Conservation (phyloP, 768 basidiomycete species). For the Serendipita vermifera region DNA sequence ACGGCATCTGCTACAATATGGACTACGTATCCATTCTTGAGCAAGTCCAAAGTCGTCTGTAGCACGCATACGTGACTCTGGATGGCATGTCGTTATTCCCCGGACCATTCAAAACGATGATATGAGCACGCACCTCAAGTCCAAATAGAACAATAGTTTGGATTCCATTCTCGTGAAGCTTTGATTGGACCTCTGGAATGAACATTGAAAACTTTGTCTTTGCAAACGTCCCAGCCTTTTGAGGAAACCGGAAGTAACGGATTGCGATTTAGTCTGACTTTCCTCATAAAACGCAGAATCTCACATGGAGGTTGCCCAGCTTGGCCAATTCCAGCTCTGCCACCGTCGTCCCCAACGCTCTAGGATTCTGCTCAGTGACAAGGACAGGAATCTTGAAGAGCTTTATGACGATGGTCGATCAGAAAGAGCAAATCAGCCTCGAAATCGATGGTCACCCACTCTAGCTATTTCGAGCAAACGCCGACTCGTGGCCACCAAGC, state of each 20-base stretch:
- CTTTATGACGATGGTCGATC: constrained; percentile 22
- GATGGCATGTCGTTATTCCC: background rate
- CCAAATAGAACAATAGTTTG: constrained; percentile 66
- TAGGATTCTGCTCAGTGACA: constrained; percentile 72
- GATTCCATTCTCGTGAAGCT: constrained; percentile 37
- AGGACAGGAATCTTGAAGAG: constrained; percentile 57
- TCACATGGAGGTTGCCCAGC: constrained; percentile 30
- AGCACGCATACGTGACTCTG: constrained; percentile 84
- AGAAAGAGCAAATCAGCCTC: background rate
- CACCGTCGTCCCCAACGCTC: background rate
- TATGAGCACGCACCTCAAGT: constrained; percentile 51
- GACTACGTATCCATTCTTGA: constrained; percentile 36
- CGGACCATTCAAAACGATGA: background rate
- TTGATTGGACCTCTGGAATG: constrained; percentile 45
- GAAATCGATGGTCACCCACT: constrained; percentile 25
- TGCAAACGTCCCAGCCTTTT: constrained; percentile 49
- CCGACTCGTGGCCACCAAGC: constrained; percentile 52
- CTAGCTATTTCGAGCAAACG: constrained; percentile 70
- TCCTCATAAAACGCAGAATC: constrained; percentile 4
- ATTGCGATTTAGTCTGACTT: background rate
- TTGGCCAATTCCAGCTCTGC: constrained; percentile 21
- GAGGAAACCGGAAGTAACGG: constrained; percentile 33
- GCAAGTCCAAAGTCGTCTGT: constrained; percentile 65
- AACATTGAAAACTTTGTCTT: constrained; percentile 85
- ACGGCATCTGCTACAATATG: constrained; percentile 76